Base-by-base conservation (phyloP, 805 yeast species). In the Tetrapisispora fleetii region DNA sequence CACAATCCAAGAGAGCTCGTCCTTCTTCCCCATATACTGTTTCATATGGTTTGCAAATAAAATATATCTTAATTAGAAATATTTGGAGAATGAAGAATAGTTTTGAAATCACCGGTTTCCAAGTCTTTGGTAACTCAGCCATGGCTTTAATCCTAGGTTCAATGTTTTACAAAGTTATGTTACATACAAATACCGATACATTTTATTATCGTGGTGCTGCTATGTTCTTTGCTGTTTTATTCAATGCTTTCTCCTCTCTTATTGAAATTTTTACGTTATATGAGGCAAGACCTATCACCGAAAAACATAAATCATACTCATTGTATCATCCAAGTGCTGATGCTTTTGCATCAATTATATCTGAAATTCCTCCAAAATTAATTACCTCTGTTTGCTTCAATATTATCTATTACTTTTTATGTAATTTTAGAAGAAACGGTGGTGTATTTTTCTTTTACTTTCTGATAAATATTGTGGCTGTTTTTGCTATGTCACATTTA, bases 291-390 rank as follows among this genome's bases (percentile, higher is more conserved):
- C 74, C 78, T 18, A 72, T 80, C 51, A 75, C 78, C 37, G 80
- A 76, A 54, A 80, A 80, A 58, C 85, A 80, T 52, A 74, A 74
- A 53, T 71, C 72, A 27, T 79, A 73, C 54, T 79, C 81, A 1
- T 59, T 80, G 37, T 80, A 80, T 54, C 80, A 75, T 52, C 83
- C 84, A 13, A 68, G 79, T 47, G 81, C 86, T 5, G 82, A 81
- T 56, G 83, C 86, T 0, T 56, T 81, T 40, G 81, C 85, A 0
- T 75, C 81, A 2, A 71, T 81, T 49, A 52, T 80, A n/a, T 71
- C 83, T 9, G 83, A 81, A 55, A 53, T 79, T 35, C 85, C 84
- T 4, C 59, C 71, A 43, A 78, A 78, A 57, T 39, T 77, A 18
- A 37, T 68, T 13, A 65, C 71, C 17, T 65, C 74, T 28, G 52